Evolutionary conservation across 345 rosid species (phyloP), one percentile per base, ranked within the genome.

Genomic region (Gossypium sturtianum): DNA sequence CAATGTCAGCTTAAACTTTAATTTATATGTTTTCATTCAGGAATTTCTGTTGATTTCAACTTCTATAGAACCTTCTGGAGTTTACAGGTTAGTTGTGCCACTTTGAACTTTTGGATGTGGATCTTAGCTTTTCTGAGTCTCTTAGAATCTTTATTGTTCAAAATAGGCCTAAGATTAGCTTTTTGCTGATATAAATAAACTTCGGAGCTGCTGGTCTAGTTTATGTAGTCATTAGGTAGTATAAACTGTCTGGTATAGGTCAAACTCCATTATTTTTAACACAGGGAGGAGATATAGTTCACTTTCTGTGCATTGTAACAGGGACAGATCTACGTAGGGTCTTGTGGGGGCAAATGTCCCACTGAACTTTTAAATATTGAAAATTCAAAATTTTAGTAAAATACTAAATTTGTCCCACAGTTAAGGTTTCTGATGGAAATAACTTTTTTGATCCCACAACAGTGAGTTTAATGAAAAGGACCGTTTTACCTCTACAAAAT

Each of bases 1-100:
- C 70, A 43, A 49, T 64, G 27, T 73, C 49, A 43, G 15, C 66
- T 2, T 20, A 52, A 45, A 52, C 69, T 9, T 53, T 73, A 15
- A 78, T 66, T 9, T 53, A 52, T 57, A 25, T 70, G 44, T 58
- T 2, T 76, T 72, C 82, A 80, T 80, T 70, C 89, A 93, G 94
- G 96, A 54, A 85, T 91, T 79, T 82, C 92, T 77, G 82, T 93
- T 49, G 99, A 95, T 83, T 95, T 95, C 88, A 95, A 95, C 89
- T 95, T 93, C 77, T 95, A 95, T 67, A 93, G 87, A 83, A 95
- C 94, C 72, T 87, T 95, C 74, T 95, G 99, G 98, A 91, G 97
- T 86, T 89, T 95, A 78, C 99, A 93, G 97, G 99, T 90, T 77
- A 68, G 80, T 62, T 71, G 12, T 61, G 23, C 63, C 49, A 45